Base-by-base conservation (phyloP, 805 yeast species). In the Ogataea nitratoaversa region DNA sequence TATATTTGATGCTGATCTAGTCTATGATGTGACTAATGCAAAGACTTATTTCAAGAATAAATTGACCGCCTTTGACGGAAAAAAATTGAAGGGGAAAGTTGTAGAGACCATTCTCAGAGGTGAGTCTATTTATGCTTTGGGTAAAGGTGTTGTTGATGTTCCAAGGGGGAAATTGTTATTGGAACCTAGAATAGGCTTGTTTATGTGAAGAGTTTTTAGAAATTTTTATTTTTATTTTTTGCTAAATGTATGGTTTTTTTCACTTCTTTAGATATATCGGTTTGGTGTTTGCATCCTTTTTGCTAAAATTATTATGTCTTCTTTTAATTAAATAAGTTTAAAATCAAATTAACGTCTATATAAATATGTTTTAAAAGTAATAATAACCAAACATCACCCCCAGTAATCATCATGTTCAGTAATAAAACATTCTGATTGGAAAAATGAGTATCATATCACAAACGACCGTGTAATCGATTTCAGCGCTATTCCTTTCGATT, bases 101-200 rank as follows among this genome's bases (percentile, higher is more conserved):
- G 66, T 80, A 36, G 90, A 84, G 60, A 88, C 97, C 0, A 67
- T 85, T 34, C 70, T 91, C 13, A 71, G 96, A 49, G 97, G 97
- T 3, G 66, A 72, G 31, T 67, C 79, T 0, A 82, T 85, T 13
- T 91, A 74, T 60, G 76, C 76, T 5, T 59, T 66, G 28, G 70
- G 70, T 5, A 62, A 63, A 36, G 90, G 90, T 3, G 78, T 72
- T 42, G 70, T 79, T 1, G 66, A 68, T 19, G 56, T 63, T 8
- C 78, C 93, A 5, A 50, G 75, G 56, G 95, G 95, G 19, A 54
- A 57, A 17, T 61, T 83, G 40, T 61, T 84, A 14, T 61, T 84
- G 30, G 86, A 81, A 46, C 84, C 80, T 30, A 69, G 89, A 62
- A 42, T 31, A 17, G 33, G 36, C 14, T 32, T 41, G 36, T 34